Percentiles rank a stretch among this genome's conserved stretches.
phyloP scores from a whole-genome alignment of 306 rosid genomes.

The Coriaria nepalensis region DNA sequence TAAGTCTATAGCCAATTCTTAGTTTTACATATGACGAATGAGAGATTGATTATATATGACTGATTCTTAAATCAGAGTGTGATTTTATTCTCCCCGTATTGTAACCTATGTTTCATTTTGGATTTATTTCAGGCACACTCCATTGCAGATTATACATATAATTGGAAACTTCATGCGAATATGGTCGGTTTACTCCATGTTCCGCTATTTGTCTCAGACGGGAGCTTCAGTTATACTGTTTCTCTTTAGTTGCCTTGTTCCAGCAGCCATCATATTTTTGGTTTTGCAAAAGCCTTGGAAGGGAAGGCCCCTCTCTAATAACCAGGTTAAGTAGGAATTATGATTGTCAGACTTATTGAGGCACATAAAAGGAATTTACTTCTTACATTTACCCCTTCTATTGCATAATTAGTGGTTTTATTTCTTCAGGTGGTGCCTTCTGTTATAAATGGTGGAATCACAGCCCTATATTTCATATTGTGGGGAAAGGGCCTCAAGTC shows the following conservation, averaged over 20 bases:
- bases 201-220: slow-evolving; percentile 56
- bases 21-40: too few species aligned
- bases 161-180: slow-evolving; percentile 79
- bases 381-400: slow-evolving; percentile 8
- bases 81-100: not conserved
- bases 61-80: not conserved
- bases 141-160: slow-evolving; percentile 80
- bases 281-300: slow-evolving; percentile 95
- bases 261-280: slow-evolving; percentile 66
- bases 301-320: slow-evolving; percentile 84
- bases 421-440: slow-evolving; percentile 82
- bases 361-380: not conserved
- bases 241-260: slow-evolving; percentile 66
- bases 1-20: too few species aligned
- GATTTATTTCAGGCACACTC: slow-evolving; percentile 53
- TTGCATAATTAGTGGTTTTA: slow-evolving; percentile 19
- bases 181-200: slow-evolving; percentile 93
- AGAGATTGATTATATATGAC: too few species aligned
- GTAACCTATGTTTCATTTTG: not conserved
- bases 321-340: slow-evolving; percentile 63
- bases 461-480: slow-evolving; percentile 70
- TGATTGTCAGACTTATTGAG: not conserved
- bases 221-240: slow-evolving; percentile 86
- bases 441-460: slow-evolving; percentile 81
- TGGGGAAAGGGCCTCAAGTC: slow-evolving; percentile 99